phyloP scores from a whole-genome alignment of 192 early-diverging fungal genomes.

The Pilobolus umbonatus region DNA sequence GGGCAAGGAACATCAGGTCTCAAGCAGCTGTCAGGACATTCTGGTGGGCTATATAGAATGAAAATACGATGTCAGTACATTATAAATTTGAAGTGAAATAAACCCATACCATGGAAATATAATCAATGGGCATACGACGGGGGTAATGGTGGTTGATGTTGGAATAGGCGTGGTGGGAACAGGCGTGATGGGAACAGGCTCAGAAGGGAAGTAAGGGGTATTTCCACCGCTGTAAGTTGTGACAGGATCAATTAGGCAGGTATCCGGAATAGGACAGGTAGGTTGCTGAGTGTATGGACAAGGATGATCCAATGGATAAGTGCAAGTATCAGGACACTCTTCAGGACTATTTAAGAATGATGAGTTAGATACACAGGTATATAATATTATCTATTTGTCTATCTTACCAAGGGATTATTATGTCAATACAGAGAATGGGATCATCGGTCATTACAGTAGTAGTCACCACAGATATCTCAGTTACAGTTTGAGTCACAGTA shows the following conservation, averaged over 20 bases:
- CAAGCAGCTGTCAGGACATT: neutral
- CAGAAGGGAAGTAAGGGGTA: neutral
- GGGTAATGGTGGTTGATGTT: neutral
- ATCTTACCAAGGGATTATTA: neutral
- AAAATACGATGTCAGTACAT: neutral
- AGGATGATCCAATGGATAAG: neutral
- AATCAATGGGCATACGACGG: neutral
- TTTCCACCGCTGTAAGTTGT: neutral
- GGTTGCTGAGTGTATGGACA: neutral
- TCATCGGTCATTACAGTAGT: neutral
- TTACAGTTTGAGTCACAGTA: neutral
- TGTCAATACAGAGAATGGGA: neutral
- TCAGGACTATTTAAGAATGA: neutral
- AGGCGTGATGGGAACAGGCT: neutral
- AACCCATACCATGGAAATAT: neutral
- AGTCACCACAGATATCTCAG: neutral
- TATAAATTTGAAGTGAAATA: neutral
- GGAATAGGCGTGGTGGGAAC: neutral
- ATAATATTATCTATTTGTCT: neutral
- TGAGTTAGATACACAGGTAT: neutral
- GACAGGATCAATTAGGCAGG: neutral
- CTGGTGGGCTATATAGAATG: neutral
- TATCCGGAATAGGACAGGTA: neutral
- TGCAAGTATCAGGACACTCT: neutral
- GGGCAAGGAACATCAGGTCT: conserved; percentile 3